A percentile compares a stretch with the other conserved stretches of the same genome.
Evolutionary conservation across 2,329 filamentous ascomycete species (phyloP).

Genomic region (Stemphylium vesicarium): DNA sequence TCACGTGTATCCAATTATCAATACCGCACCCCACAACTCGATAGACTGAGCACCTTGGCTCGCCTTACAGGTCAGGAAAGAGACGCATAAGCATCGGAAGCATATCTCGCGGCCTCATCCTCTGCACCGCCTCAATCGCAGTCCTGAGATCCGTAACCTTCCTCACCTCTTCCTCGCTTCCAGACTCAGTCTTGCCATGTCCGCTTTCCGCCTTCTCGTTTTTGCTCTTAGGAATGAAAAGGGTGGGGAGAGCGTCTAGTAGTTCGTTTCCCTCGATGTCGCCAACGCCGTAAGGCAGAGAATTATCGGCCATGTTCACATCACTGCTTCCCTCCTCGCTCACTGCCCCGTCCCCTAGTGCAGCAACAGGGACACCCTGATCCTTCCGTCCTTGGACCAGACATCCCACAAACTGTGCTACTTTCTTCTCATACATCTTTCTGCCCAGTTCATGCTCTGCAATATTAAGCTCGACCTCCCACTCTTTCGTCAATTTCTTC

Average conservation of each 20-base stretch:
- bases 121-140: slow-evolving; percentile 19
- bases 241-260: slow-evolving; percentile 15
- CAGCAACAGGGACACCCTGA: slow-evolving; percentile 2
- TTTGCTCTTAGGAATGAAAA: background rate
- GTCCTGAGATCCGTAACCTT: slow-evolving; percentile 15
- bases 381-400: slow-evolving; percentile 20
- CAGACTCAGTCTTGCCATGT: background rate
- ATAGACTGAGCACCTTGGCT: no score
- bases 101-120: slow-evolving; percentile 11
- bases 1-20: no score
- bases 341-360: background rate
- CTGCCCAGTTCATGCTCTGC: slow-evolving; percentile 3
- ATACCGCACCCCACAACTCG: no score
- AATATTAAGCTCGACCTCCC: slow-evolving; percentile 15
- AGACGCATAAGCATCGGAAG: slow-evolving; percentile 17
- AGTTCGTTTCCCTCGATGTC: slow-evolving; percentile 5
- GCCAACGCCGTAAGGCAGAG: background rate
- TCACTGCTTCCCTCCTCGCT: background rate
- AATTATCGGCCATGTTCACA: background rate
- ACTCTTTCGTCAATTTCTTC: slow-evolving; percentile 15
- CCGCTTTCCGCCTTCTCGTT: background rate
- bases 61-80: slow-evolving; percentile 3
- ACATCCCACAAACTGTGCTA: slow-evolving; percentile 24
- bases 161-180: background rate
- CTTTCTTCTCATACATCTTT: slow-evolving; percentile 10